Base-by-base conservation (phyloP, 768 basidiomycete genomes). In the Coprinopsis strossmayeri region DNA sequence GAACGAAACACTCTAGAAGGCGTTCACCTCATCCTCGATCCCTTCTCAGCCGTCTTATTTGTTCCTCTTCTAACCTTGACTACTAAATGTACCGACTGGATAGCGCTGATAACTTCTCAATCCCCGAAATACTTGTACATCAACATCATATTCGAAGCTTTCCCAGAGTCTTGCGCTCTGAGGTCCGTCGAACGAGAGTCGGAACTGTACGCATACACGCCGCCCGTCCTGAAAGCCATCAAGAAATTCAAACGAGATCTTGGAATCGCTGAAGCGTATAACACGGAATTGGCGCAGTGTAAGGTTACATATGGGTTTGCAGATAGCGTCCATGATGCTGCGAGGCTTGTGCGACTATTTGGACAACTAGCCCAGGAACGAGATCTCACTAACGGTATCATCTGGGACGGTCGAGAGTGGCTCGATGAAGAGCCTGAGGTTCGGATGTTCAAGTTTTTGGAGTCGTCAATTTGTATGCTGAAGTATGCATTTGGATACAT, bases 381-480 rank as follows among this genome's bases (percentile, higher is more conserved):
- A 17, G 77, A 78, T 58, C 53, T 40, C 15, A 71, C 69, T 12
- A 58, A 59, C 40, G 78, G 76, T 17, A 55, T 59, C 11, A 53
- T 81, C 11, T 87, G 83, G 87, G 78, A 70, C 11, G 67, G 71
- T 23, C 70, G 88, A 32, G 66, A 57, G 26, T 91, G 87, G 87
- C 59, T 90, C 24, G 72, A 75, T 15, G 65, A 65, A 18, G 82
- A 84, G 21, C 67, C 68, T 2, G 64, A 69, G 27, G 80, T 85
- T 63, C 81, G 78, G 30, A n/a, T n/a, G n/a, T n/a, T n/a, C n/a
- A n/a, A n/a, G n/a, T n/a, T n/a, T n/a, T n/a, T n/a, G n/a, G n/a
- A n/a, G n/a, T 15, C n/a, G n/a, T 30, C 49, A 11, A 41, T 52
- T 32, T 24, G 50, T 26, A 46, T 32, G 13, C 34, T 15, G n/a